A percentile compares a stretch with the other conserved stretches of the same genome.
Conservation (phyloP, 2,329 filamentous ascomycete genomes). For the Colletotrichum sp. region DNA sequence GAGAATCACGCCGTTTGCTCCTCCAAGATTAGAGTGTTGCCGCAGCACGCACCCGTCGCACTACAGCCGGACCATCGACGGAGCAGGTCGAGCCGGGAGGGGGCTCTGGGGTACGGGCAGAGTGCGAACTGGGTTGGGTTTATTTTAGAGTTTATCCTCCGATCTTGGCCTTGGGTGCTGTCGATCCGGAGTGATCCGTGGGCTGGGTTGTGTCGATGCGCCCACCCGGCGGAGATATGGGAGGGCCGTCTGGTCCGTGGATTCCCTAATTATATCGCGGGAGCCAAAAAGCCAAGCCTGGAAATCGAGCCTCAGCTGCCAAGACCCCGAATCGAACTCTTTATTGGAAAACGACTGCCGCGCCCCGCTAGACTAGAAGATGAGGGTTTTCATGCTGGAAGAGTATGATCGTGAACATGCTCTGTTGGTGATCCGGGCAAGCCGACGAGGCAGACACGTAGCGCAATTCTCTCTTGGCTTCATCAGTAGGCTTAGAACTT, state of each 20-base stretch:
- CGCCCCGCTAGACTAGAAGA: accelerated
- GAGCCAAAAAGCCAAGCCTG: not conserved
- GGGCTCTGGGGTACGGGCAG: not conserved
- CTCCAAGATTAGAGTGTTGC: not conserved
- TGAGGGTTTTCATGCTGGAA: not conserved
- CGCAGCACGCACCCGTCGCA: not conserved
- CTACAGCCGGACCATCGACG: not conserved
- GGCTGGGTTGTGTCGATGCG: not conserved
- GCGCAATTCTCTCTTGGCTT: accelerated
- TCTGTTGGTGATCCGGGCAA: not conserved
- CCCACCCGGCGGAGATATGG: not conserved
- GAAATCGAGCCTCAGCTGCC: not conserved
- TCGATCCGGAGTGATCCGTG: not conserved
- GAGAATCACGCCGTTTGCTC: not conserved
- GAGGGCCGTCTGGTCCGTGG: not conserved
- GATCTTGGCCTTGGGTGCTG: not conserved
- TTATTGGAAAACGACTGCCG: not conserved
- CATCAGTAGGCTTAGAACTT: accelerated
- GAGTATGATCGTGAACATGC: not conserved
- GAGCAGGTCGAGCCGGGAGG: not conserved
- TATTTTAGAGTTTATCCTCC: not conserved
- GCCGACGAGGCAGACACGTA: not conserved
- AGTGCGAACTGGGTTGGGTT: not conserved
- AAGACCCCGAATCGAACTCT: not conserved
- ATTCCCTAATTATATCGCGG: not conserved